phyloP scores from a whole-genome alignment of 805 yeast species.

The Candida patagonica region DNA sequence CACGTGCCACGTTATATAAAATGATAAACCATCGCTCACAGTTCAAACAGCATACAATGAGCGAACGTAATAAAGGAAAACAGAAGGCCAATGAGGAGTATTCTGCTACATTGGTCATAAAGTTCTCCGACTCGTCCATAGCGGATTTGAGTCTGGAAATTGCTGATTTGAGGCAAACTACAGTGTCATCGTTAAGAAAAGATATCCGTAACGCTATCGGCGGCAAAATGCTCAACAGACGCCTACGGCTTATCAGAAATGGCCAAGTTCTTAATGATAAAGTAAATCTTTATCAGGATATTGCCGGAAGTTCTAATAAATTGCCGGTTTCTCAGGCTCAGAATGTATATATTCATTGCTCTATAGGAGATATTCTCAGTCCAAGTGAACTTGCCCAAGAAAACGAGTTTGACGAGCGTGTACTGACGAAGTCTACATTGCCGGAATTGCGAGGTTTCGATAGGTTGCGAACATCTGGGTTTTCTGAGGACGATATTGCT shows the following conservation, averaged over 20 bases:
- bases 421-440: constrained; percentile 42
- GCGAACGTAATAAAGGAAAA: background rate
- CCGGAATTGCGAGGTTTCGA: constrained; percentile 83
- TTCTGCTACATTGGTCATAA: constrained; percentile 23
- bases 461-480: constrained; percentile 72
- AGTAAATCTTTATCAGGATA: constrained; percentile 46
- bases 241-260: constrained; percentile 58
- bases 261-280: constrained; percentile 56
- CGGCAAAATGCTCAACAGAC: constrained; percentile 31
- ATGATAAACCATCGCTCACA: too few relatives aligned
- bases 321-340: constrained; percentile 8
- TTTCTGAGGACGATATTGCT: constrained; percentile 65
- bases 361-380: constrained; percentile 58
- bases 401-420: constrained; percentile 42
- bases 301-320: constrained; percentile 20
- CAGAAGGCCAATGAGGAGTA: background rate
- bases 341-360: constrained; percentile 62
- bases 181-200: constrained; percentile 33
- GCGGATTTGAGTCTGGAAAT: constrained; percentile 35
- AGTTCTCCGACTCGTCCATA: constrained; percentile 38
- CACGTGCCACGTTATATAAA: too few relatives aligned
- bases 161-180: constrained; percentile 26
- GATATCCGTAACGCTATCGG: constrained; percentile 33
- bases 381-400: constrained; percentile 51
- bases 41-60: too few relatives aligned